phyloP scores from a whole-genome alignment of 2,329 filamentous ascomycete species.

The Didymella arachidicola region DNA sequence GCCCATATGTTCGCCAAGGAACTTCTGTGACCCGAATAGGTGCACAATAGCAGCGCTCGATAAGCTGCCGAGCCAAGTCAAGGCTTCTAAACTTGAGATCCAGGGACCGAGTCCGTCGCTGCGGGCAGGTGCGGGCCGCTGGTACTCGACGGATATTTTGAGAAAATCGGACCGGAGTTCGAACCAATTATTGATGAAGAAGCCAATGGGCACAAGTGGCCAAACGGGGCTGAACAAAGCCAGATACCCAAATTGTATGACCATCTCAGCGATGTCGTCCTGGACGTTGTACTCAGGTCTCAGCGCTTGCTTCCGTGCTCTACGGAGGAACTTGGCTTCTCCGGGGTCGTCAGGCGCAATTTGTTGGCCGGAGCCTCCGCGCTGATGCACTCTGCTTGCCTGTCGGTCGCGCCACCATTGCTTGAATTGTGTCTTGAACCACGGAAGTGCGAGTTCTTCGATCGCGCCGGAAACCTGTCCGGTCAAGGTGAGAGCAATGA shows the following conservation, averaged over 20 bases:
- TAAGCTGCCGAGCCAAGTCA: conserved; percentile 47
- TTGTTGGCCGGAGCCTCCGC: conserved; percentile 3
- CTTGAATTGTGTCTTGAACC: conserved; percentile 37
- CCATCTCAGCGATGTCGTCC: conserved; percentile 47
- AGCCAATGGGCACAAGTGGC: conserved; percentile 47
- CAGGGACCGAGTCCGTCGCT: conserved; percentile 46
- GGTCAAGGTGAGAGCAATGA: conserved; percentile 46
- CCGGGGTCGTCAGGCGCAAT: conserved; percentile 34
- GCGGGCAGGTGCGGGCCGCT: conserved; percentile 38
- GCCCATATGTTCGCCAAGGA: conserved; percentile 25
- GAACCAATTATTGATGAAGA: conserved; percentile 50
- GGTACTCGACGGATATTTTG: conserved; percentile 46
- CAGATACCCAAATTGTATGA: conserved; percentile 48
- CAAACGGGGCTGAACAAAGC: conserved; percentile 47
- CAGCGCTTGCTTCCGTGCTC: conserved; percentile 41
- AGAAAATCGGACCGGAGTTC: conserved; percentile 47
- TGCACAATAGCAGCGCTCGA: conserved; percentile 46
- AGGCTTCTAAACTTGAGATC: conserved; percentile 41
- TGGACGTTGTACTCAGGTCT: conserved; percentile 46
- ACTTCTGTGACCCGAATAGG: conserved; percentile 36
- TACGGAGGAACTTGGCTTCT: conserved; percentile 41
- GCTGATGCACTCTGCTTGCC: conserved; percentile 12
- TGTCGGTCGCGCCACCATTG: conserved; percentile 45
- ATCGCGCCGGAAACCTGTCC: conserved; percentile 41
- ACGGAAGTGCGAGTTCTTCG: conserved; percentile 43